These are phyloP conservation scores for Combretum micranthum DNA, from an alignment of 345 rosid genomes.

Conservation along the genomic window DNA sequence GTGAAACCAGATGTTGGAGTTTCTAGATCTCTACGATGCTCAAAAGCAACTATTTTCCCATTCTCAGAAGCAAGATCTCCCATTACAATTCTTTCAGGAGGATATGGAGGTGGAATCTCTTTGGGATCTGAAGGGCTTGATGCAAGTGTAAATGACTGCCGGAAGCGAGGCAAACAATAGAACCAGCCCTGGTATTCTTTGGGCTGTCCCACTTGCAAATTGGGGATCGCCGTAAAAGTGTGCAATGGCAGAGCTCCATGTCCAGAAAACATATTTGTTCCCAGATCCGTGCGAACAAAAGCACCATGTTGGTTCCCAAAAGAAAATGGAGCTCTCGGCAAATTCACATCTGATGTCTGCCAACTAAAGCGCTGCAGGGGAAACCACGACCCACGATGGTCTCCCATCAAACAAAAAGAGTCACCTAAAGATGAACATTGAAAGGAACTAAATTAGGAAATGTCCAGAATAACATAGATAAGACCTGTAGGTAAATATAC, in stretches of 20 bases:
- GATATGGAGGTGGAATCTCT: slow-evolving; percentile 21
- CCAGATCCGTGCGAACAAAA: slow-evolving; percentile 34
- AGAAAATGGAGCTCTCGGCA: slow-evolving; percentile 39
- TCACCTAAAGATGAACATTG: slow-evolving; percentile 23
- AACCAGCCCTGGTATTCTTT: slow-evolving; percentile 34
- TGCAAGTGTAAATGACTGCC: slow-evolving; percentile 28
- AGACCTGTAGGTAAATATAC: neutral
- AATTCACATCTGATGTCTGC: slow-evolving; percentile 33
- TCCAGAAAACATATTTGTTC: slow-evolving; percentile 18
- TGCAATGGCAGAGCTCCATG: slow-evolving; percentile 29
- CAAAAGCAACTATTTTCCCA: slow-evolving; percentile 56
- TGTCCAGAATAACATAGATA: neutral
- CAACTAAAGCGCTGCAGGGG: slow-evolving; percentile 24
- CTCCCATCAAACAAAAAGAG: slow-evolving; percentile 29
- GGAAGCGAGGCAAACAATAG: slow-evolving; percentile 28
- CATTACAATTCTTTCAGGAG: slow-evolving; percentile 28
- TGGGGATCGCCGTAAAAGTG: slow-evolving; percentile 27
- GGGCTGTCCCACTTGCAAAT: slow-evolving; percentile 28
- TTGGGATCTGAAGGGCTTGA: slow-evolving; percentile 18
- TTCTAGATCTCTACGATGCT: slow-evolving; percentile 64
- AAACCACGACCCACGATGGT: slow-evolving; percentile 16
- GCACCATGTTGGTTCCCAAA: slow-evolving; percentile 30
- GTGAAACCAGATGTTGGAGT: slow-evolving; percentile 10
- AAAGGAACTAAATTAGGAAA: slow-evolving; percentile 4
- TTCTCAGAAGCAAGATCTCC: no score